These are phyloP conservation scores for Trichoderma sp. DNA, from an alignment of 2,329 filamentous ascomycete genomes.

Conservation along the genomic window DNA sequence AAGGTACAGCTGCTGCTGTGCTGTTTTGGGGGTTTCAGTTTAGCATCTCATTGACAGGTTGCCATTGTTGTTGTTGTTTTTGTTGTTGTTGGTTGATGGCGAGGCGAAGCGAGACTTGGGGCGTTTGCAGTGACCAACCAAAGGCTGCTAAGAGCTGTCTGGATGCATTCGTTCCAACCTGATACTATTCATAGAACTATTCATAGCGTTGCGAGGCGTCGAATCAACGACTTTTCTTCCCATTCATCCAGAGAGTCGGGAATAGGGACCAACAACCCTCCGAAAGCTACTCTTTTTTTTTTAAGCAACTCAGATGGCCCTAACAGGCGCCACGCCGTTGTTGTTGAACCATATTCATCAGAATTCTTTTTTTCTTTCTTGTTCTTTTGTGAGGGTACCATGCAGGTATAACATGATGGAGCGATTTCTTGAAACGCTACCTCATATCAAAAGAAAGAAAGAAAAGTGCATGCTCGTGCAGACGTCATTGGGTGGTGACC, in stretches of 20 bases:
- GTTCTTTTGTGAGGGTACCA: not conserved
- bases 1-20: not conserved
- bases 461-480: not conserved
- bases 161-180: not conserved
- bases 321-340: conserved; percentile 2
- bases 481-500: not conserved
- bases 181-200: not conserved
- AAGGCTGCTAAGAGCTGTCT: not conserved
- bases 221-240: not conserved
- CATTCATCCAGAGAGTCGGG: not conserved
- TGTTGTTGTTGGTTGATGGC: not conserved
- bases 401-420: not conserved
- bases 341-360: not conserved
- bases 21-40: not conserved
- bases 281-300: not conserved
- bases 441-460: not conserved
- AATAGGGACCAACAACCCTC: not conserved
- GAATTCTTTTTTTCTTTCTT: not conserved
- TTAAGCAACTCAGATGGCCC: not conserved
- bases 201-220: not conserved
- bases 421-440: not conserved
- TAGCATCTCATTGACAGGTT: not conserved
- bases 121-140: not conserved
- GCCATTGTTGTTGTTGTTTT: not conserved
- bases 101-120: not conserved